These are phyloP conservation scores for Capsella rubella DNA, from an alignment of 441 rosid genomes.

Conservation along the genomic window DNA sequence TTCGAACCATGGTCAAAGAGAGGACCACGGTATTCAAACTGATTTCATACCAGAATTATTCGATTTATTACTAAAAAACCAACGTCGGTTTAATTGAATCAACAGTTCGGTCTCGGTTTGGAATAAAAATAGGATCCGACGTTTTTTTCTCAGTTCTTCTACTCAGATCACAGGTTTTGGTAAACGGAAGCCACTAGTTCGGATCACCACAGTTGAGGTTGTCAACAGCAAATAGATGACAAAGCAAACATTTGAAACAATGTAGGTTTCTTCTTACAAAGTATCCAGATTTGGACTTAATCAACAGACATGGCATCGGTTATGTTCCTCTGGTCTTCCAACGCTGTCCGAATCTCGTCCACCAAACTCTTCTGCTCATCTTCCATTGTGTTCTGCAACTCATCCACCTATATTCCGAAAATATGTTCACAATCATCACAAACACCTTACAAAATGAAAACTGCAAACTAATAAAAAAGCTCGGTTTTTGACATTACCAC, in stretches of 20 bases:
- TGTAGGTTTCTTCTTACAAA: conserved; percentile 27
- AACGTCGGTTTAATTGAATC: not conserved
- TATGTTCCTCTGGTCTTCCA: conserved; percentile 73
- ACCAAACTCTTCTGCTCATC: conserved; percentile 61
- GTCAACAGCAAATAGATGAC: conserved; percentile 28
- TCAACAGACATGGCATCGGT: conserved; percentile 73
- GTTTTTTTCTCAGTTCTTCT: conserved; percentile 4
- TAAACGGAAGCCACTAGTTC: not conserved
- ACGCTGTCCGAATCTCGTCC: conserved; percentile 51
- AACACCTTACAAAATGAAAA: not conserved
- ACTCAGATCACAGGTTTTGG: not conserved
- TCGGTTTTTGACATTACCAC: conserved; percentile 62
- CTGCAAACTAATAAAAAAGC: not conserved
- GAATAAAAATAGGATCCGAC: too few species aligned
- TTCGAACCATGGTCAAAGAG: conserved; percentile 17
- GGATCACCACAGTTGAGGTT: not conserved
- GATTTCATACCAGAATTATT: too few species aligned
- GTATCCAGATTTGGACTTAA: conserved; percentile 43
- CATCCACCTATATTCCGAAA: conserved; percentile 69
- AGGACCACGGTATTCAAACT: not conserved
- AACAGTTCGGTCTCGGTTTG: conserved; percentile 6
- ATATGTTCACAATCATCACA: not conserved
- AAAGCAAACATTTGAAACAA: conserved; percentile 28
- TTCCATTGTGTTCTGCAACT: conserved; percentile 76
- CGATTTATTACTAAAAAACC: not conserved